Conservation (phyloP, 306 rosid species). For the Cucurbita argyrosperma region DNA sequence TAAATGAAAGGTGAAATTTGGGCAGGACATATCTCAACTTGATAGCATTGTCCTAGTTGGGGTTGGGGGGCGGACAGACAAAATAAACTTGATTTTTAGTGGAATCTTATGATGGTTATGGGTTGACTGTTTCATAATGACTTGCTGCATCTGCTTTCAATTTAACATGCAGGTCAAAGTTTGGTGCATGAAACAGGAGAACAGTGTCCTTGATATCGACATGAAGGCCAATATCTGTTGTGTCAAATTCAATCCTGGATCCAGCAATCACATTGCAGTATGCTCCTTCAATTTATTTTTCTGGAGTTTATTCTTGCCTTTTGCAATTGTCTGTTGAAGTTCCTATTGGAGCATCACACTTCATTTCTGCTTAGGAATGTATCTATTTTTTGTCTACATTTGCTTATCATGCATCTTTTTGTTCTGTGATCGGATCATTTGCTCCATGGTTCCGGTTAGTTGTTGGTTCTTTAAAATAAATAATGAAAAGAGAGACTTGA, state of each 20-base stretch:
- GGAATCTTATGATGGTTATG: not conserved
- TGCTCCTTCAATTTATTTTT: slow-evolving; percentile 16
- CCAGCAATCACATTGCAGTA: slow-evolving; percentile 81
- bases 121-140: not conserved
- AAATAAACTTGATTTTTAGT: not conserved
- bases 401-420: not conserved
- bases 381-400: not conserved
- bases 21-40: not conserved
- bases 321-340: not conserved
- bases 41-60: not conserved
- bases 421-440: not conserved
- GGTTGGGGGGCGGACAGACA: not conserved
- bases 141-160: slow-evolving; percentile 1
- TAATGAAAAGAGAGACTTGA: not conserved
- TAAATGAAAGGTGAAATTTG: not conserved
- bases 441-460: not conserved
- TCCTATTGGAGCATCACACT: not conserved
- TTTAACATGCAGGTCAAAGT: slow-evolving; percentile 63
- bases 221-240: slow-evolving; percentile 99
- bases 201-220: slow-evolving; percentile 81
- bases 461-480: not conserved
- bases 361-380: not conserved
- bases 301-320: slow-evolving; percentile 6
- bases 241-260: slow-evolving; percentile 95
- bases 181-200: slow-evolving; percentile 91